Conservation (phyloP, 1,284 basidiomycete species). For the Ganoderma resinaceum region DNA sequence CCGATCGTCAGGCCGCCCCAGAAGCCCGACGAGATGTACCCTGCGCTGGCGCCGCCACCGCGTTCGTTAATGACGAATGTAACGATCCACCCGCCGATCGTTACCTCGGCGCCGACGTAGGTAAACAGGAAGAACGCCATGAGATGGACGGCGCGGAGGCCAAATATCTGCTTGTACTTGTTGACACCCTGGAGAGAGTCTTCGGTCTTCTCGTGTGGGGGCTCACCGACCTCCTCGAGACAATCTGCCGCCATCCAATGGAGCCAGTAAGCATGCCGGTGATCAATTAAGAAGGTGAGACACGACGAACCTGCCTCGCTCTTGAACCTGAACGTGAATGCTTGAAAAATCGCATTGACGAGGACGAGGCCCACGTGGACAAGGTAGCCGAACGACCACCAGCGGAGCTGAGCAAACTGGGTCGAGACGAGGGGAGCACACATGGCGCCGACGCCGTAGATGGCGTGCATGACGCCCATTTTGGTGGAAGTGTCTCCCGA, state of each 20-base stretch:
- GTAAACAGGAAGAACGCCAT: constrained; percentile 52
- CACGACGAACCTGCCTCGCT: constrained; percentile 54
- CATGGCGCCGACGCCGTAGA: constrained; percentile 58
- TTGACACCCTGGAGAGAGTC: constrained; percentile 35
- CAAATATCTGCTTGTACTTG: constrained; percentile 47
- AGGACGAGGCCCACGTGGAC: constrained; percentile 61
- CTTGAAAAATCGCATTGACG: constrained; percentile 49
- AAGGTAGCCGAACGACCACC: constrained; percentile 72
- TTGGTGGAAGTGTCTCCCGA: constrained; percentile 52
- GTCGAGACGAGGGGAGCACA: constrained; percentile 67
- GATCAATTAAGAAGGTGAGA: neutral
- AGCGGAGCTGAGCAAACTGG: constrained; percentile 56
- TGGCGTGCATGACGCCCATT: constrained; percentile 70
- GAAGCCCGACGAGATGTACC: constrained; percentile 58
- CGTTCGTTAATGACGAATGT: constrained; percentile 53
- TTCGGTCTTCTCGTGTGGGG: constrained; percentile 32
- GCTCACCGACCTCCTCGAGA: constrained; percentile 42
- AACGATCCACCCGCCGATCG: constrained; percentile 58
- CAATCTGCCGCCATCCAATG: constrained; percentile 34
- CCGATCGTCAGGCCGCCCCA: constrained; percentile 55
- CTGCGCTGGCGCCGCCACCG: constrained; percentile 51
- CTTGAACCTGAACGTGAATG: constrained; percentile 58
- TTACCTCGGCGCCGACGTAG: constrained; percentile 57
- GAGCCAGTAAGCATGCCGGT: neutral
- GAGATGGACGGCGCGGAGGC: constrained; percentile 46